A percentile compares a stretch with the other conserved stretches of the same genome.
These are phyloP conservation scores for Sporothrix schenckii DNA, from an alignment of 2,329 filamentous ascomycete species.

Conservation along the genomic window DNA sequence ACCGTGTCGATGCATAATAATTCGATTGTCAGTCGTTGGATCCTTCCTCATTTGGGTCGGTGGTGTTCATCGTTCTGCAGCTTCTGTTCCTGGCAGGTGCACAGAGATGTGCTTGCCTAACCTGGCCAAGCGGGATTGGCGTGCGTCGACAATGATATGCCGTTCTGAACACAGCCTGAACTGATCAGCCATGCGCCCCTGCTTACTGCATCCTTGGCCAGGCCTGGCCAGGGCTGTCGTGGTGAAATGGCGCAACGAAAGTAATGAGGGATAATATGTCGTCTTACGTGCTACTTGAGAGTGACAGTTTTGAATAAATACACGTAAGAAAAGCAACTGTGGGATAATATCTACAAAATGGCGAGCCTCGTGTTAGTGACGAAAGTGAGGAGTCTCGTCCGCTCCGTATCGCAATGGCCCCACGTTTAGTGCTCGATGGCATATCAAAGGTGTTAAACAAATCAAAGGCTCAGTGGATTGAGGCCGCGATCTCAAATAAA, in stretches of 20 bases:
- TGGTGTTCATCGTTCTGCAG: not conserved
- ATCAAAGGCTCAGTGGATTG: conserved; percentile 8
- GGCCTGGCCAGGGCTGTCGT: not conserved
- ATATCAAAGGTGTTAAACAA: not conserved
- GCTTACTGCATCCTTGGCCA: conserved; percentile 9
- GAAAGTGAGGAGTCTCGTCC: not conserved
- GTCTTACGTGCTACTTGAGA: too few relatives aligned
- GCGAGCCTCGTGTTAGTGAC: not conserved
- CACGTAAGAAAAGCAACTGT: not conserved
- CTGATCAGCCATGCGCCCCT: conserved; percentile 18
- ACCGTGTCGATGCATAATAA: conserved; percentile 16
- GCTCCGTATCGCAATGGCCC: not conserved
- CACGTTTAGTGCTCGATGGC: not conserved
- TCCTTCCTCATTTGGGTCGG: conserved; percentile 11
- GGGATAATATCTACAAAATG: not conserved
- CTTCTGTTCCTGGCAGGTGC: conserved; percentile 19
- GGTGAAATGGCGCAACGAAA: not conserved
- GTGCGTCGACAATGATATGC: not conserved
- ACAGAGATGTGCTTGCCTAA: conserved; percentile 7
- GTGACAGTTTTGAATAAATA: too few relatives aligned
- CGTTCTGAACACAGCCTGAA: conserved; percentile 18
- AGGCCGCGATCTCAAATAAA: conserved; percentile 7
- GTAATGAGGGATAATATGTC: not conserved
- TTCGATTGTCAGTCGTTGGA: not conserved
- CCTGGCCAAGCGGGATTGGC: conserved; percentile 5